phyloP scores from a whole-genome alignment of 495 filamentous ascomycete species.

The Talaromyces proteolyticus region DNA sequence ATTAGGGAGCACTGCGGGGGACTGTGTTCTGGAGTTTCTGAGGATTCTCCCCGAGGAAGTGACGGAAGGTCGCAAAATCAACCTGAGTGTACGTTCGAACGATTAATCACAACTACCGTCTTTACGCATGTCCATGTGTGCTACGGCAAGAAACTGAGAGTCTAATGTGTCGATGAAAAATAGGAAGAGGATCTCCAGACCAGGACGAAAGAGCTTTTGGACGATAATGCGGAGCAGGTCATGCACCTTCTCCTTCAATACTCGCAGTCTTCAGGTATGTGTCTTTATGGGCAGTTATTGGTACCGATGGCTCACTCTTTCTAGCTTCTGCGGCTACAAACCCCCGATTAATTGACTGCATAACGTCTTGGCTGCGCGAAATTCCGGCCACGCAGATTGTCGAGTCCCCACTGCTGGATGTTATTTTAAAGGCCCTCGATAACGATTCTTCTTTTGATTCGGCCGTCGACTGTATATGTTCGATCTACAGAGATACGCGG shows the following conservation, averaged over 20 bases:
- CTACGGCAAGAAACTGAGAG: conserved; percentile 19
- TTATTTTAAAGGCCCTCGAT: conserved; percentile 70
- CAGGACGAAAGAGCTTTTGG: conserved; percentile 81
- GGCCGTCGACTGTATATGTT: conserved; percentile 89
- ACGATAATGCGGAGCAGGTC: conserved; percentile 83
- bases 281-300: neutral
- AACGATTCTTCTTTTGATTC: conserved; percentile 74
- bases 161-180: conserved; percentile 40
- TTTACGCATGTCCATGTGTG: conserved; percentile 12
- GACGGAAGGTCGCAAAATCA: conserved; percentile 97
- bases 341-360: conserved; percentile 87
- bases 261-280: conserved; percentile 80
- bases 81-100: conserved; percentile 85
- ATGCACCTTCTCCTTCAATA: conserved; percentile 82
- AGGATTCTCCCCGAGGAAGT: conserved; percentile 97
- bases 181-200: conserved; percentile 88
- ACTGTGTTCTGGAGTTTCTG: conserved; percentile 90
- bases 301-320: neutral
- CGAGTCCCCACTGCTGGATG: conserved; percentile 75
- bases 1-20: conserved; percentile 69
- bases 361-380: conserved; percentile 93
- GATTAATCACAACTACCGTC: conserved; percentile 19
- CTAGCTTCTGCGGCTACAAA: conserved; percentile 69
- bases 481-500: conserved; percentile 84
- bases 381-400: conserved; percentile 79